Conservation (phyloP, 108 stramenopile genomes). For the Epipyxis sp. region DNA sequence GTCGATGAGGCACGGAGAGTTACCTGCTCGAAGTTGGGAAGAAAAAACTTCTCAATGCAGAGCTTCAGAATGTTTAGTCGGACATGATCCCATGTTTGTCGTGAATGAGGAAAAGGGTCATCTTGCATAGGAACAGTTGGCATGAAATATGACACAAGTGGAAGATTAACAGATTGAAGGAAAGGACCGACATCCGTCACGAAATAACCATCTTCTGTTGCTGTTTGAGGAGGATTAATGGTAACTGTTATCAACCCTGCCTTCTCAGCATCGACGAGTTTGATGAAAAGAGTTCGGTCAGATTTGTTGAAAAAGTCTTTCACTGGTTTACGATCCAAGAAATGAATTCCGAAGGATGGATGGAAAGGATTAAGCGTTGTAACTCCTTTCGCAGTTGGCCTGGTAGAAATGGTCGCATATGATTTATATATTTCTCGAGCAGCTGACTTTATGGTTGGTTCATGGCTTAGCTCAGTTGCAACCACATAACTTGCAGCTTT, state of each 20-base stretch:
- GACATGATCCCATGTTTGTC: not conserved
- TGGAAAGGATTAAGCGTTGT: not conserved
- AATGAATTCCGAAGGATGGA: conserved; percentile 23
- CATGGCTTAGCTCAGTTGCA: conserved; percentile 5
- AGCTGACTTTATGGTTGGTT: not conserved
- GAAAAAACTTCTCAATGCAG: not conserved
- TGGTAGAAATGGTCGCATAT: not conserved
- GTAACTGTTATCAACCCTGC: not conserved
- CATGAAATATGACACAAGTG: not conserved
- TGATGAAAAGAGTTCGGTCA: not conserved
- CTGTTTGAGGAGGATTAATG: not conserved
- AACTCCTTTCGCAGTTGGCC: not conserved
- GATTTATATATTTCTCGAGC: not conserved
- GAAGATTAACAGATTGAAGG: not conserved
- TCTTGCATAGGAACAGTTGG: not conserved
- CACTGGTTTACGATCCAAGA: not conserved
- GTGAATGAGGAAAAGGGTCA: not conserved
- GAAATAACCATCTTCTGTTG: not conserved
- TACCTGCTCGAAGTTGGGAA: not conserved
- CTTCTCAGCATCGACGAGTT: not conserved
- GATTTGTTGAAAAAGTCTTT: not conserved
- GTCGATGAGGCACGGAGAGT: no score
- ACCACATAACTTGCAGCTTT: not conserved
- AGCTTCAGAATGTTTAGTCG: not conserved
- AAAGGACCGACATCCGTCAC: not conserved